Evolutionary conservation across 805 yeast species (phyloP).

Genomic region (Kurtzmaniella fragi): DNA sequence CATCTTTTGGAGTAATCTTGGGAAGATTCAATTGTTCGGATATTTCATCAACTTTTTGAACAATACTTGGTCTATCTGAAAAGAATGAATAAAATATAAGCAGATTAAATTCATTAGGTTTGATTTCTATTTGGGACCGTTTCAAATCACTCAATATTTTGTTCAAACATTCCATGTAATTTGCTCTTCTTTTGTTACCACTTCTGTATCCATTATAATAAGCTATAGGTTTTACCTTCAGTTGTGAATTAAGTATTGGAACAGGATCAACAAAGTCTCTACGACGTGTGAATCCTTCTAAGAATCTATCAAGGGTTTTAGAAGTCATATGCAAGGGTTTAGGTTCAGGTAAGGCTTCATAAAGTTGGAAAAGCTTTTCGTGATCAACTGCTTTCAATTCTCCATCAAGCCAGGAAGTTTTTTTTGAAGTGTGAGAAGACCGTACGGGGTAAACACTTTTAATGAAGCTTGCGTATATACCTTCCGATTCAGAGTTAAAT

Average conservation of each 20-base stretch:
- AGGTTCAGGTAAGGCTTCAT: constrained; percentile 22
- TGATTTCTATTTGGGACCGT: constrained; percentile 9
- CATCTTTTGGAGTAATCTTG: too few relatives aligned
- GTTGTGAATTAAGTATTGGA: constrained; percentile 7
- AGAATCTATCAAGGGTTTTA: constrained; percentile 22
- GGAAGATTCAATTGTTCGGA: neutral
- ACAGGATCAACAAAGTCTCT: constrained; percentile 24
- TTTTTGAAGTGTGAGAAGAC: too few relatives aligned
- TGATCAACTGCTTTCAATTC: constrained; percentile 21
- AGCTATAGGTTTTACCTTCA: constrained; percentile 3
- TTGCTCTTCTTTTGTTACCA: constrained; percentile 14
- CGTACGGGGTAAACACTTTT: too few relatives aligned
- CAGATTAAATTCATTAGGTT: too few relatives aligned
- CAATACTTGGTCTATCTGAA: constrained; percentile 22
- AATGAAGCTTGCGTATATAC: too few relatives aligned
- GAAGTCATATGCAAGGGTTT: constrained; percentile 19
- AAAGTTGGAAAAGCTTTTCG: constrained; percentile 17
- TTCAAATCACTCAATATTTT: constrained; percentile 24
- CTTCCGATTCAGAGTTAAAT: too few relatives aligned
- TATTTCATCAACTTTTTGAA: constrained; percentile 8
- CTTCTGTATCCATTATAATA: constrained; percentile 11
- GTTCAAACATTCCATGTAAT: constrained; percentile 16
- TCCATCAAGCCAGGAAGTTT: too few relatives aligned
- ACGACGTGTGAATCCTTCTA: constrained; percentile 16
- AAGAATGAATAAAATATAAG: constrained; percentile 14